phyloP scores from a whole-genome alignment of 108 stramenopile species.

The Conticribra guillardii region DNA sequence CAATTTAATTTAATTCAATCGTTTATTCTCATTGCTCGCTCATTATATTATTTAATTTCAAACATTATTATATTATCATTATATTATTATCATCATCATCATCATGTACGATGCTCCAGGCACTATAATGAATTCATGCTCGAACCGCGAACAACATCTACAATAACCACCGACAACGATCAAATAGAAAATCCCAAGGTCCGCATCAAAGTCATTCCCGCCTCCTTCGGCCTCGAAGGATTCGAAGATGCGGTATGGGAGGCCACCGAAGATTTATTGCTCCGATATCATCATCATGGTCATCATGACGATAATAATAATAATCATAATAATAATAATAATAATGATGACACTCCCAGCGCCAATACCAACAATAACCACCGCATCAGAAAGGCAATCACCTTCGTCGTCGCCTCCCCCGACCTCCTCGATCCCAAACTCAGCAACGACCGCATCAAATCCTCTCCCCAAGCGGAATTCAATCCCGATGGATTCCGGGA shows the following conservation, averaged over 20 bases:
- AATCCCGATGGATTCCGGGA: conserved; percentile 26
- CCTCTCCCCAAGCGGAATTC: conserved; percentile 45
- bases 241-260: conserved; percentile 51
- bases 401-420: conserved; percentile 45
- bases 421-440: conserved; percentile 43
- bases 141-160: not conserved
- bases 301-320: not conserved
- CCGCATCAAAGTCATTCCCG: conserved; percentile 44
- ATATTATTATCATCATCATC: not conserved
- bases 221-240: conserved; percentile 49
- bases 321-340: too few relatives aligned
- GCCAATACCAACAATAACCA: not conserved
- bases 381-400: too few relatives aligned
- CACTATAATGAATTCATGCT: conserved; percentile 35
- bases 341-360: not conserved
- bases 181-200: conserved; percentile 7
- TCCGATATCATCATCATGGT: not conserved
- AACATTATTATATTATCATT: not conserved
- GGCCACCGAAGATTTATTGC: conserved; percentile 25
- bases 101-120: conserved; percentile 3
- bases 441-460: conserved; percentile 5
- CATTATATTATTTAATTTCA: too few relatives aligned
- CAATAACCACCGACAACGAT: not conserved
- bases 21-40: too few relatives aligned
- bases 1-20: too few relatives aligned